A percentile compares a stretch with the other conserved stretches of the same genome.
Evolutionary conservation across 2,329 filamentous ascomycete genomes (phyloP).

Genomic region (Hawksworthiomyces lignivorus): DNA sequence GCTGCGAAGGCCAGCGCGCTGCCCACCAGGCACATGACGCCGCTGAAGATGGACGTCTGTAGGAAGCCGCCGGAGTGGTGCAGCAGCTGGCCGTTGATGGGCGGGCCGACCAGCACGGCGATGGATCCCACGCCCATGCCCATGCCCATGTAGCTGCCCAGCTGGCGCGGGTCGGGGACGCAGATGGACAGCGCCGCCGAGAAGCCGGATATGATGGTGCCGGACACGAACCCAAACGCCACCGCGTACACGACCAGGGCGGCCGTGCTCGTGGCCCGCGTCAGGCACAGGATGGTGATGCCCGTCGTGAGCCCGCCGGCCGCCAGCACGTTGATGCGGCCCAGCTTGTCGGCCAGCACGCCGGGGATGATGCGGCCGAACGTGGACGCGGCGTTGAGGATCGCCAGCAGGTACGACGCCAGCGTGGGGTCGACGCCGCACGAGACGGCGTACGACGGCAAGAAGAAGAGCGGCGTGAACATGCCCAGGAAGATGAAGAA

Average conservation of each 20-base stretch:
- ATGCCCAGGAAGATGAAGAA: slow-evolving; percentile 28
- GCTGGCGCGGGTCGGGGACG: slow-evolving; percentile 36
- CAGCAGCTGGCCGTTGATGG: slow-evolving; percentile 37
- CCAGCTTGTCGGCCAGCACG: slow-evolving; percentile 42
- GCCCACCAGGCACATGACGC: slow-evolving; percentile 26
- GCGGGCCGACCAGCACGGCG: slow-evolving; percentile 35
- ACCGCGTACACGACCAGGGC: slow-evolving; percentile 16
- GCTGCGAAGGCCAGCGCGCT: slow-evolving; percentile 9
- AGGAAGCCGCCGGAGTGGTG: slow-evolving; percentile 28
- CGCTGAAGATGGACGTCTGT: slow-evolving; percentile 31
- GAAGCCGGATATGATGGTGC: slow-evolving; percentile 27
- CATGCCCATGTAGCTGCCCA: slow-evolving; percentile 44
- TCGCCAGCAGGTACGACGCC: slow-evolving; percentile 55
- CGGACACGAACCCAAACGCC: slow-evolving; percentile 17
- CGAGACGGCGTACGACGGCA: slow-evolving; percentile 45
- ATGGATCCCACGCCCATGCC: slow-evolving; percentile 30
- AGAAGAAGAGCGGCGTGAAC: slow-evolving; percentile 46
- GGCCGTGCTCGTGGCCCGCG: slow-evolving; percentile 14
- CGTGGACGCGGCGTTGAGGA: slow-evolving; percentile 51
- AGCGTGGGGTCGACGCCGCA: slow-evolving; percentile 35
- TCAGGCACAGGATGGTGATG: slow-evolving; percentile 23
- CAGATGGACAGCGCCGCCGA: slow-evolving; percentile 29
- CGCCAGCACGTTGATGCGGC: slow-evolving; percentile 36
- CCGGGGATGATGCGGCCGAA: slow-evolving; percentile 46
- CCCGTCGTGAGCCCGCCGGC: slow-evolving; percentile 10